These are phyloP conservation scores for Pneumocystis wakefieldiae DNA, from an alignment of 1,139 yeast genomes.

Conservation along the genomic window DNA sequence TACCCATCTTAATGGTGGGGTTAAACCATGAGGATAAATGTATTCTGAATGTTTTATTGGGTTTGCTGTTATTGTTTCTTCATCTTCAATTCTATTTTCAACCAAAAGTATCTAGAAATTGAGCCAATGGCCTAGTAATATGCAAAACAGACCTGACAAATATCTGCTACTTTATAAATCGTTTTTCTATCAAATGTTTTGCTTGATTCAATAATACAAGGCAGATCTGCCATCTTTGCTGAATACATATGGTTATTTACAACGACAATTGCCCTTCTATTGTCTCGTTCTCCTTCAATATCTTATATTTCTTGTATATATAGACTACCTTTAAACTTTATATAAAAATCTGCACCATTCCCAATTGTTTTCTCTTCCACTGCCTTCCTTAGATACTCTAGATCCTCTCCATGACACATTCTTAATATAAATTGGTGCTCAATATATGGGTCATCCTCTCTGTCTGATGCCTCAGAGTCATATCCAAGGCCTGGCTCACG, in stretches of 20 bases:
- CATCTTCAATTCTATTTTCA: constrained; percentile 43
- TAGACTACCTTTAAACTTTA: constrained; percentile 22
- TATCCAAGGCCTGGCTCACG: constrained; percentile 88
- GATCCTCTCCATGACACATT: constrained; percentile 61
- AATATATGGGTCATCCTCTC: constrained; percentile 84
- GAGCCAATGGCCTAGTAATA: background rate
- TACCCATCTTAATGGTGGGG: constrained; percentile 56
- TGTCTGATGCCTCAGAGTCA: constrained; percentile 92
- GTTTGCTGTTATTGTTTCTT: constrained; percentile 35
- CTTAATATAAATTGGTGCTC: constrained; percentile 77
- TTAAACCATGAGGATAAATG: constrained; percentile 61
- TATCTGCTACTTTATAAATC: constrained; percentile 70
- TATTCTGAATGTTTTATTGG: constrained; percentile 23
- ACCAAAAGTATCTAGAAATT: constrained; percentile 58
- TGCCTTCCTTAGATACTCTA: constrained; percentile 37
- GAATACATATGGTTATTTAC: constrained; percentile 50
- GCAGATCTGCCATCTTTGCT: constrained; percentile 76
- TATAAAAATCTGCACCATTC: constrained; percentile 54
- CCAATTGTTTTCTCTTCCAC: constrained; percentile 28
- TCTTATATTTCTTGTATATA: background rate
- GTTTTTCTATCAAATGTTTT: constrained; percentile 85
- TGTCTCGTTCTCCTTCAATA: constrained; percentile 40
- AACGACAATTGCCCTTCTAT: constrained; percentile 55
- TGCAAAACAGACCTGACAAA: constrained; percentile 27
- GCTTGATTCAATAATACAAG: constrained; percentile 74